phyloP scores from a whole-genome alignment of 2,329 filamentous ascomycete genomes.

The Botrytis cinerea region DNA sequence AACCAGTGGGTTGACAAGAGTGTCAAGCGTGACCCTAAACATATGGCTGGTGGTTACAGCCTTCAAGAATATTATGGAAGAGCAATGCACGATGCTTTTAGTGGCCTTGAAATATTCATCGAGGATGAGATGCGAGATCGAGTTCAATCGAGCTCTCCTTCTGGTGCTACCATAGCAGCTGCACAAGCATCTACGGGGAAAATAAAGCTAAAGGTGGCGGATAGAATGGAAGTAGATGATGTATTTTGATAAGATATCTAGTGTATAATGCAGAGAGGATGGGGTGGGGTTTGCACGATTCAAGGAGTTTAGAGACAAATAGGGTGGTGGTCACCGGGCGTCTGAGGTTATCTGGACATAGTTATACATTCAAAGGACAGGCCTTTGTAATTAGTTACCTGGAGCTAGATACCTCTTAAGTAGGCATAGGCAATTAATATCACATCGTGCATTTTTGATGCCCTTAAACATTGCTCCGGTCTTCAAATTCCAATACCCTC shows the following conservation, averaged over 20 bases:
- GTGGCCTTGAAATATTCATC: constrained; percentile 84
- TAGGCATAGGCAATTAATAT: constrained; percentile 32
- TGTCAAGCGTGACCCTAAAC: constrained; percentile 63
- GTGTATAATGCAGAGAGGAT: neutral
- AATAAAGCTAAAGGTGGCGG: constrained; percentile 37
- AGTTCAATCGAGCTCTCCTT: constrained; percentile 39
- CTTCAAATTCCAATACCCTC: constrained; percentile 26
- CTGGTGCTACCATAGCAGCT: constrained; percentile 44
- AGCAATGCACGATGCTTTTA: constrained; percentile 85
- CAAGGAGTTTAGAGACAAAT: constrained; percentile 13
- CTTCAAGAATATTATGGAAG: constrained; percentile 78
- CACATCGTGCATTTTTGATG: constrained; percentile 35
- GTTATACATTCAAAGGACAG: constrained; percentile 16
- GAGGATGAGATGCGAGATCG: constrained; percentile 60
- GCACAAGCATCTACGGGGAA: constrained; percentile 41
- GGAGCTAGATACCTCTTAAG: constrained; percentile 25
- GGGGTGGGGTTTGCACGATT: neutral
- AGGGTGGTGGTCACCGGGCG: constrained; percentile 1
- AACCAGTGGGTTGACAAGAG: constrained; percentile 72
- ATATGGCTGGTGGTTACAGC: constrained; percentile 80
- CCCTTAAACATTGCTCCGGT: constrained; percentile 22
- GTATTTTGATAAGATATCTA: constrained; percentile 42
- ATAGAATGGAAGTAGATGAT: constrained; percentile 54
- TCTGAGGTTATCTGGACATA: neutral
- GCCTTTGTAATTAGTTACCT: constrained; percentile 25